Conservation (phyloP, 495 filamentous ascomycete species). For the Rhypophila decipiens region DNA sequence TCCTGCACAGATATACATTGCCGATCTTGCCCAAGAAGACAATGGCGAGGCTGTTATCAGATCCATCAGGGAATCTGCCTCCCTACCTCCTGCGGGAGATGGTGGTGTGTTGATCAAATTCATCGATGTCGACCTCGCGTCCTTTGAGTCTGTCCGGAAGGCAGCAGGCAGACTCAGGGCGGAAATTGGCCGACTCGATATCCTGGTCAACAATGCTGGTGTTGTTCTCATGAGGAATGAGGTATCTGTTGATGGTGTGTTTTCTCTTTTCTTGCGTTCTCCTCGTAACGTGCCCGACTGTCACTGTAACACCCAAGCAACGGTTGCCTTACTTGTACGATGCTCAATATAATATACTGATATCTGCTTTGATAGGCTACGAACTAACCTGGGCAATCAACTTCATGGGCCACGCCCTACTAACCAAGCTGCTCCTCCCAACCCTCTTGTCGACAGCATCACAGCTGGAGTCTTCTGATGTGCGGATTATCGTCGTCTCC, state of each 20-base stretch:
- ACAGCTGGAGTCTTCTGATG: conserved; percentile 12
- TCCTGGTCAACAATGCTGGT: conserved; percentile 54
- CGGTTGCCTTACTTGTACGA: too few relatives aligned
- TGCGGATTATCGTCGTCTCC: conserved; percentile 31
- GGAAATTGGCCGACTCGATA: conserved; percentile 30
- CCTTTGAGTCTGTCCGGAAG: conserved; percentile 21
- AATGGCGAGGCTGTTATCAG: conserved; percentile 10
- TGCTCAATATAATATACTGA: too few relatives aligned
- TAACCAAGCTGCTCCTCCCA: conserved; percentile 57
- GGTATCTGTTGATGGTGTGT: conserved; percentile 45
- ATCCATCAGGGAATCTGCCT: background rate
- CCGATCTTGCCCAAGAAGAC: conserved; percentile 23
- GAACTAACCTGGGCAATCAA: conserved; percentile 67
- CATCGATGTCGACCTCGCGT: conserved; percentile 32
- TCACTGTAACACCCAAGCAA: too few relatives aligned
- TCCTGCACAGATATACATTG: conserved; percentile 52
- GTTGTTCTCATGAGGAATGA: conserved; percentile 51
- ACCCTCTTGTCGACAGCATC: conserved; percentile 46
- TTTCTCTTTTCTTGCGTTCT: too few relatives aligned
- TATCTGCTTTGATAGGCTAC: conserved; percentile 38
- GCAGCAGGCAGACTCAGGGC: conserved; percentile 14
- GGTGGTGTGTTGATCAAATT: conserved; percentile 11
- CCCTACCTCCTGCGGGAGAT: too few relatives aligned
- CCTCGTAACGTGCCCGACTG: too few relatives aligned
- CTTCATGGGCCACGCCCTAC: conserved; percentile 60